Percentiles rank a stretch among this genome's conserved stretches.
These are phyloP conservation scores for Rehmannia glutinosa DNA, from an alignment of 257 asterid genomes.

Conservation along the genomic window DNA sequence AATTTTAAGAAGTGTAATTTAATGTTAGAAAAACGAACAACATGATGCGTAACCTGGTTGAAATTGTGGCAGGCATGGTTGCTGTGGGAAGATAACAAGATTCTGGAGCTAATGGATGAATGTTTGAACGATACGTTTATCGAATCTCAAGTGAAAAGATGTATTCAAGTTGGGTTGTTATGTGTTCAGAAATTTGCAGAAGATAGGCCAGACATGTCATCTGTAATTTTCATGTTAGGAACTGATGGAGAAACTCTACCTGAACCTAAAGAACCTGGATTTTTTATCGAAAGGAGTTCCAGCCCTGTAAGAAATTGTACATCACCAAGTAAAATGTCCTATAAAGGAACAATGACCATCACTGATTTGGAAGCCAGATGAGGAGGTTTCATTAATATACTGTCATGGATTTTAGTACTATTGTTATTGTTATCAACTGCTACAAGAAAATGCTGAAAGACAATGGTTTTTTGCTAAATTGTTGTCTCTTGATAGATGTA, in stretches of 20 bases:
- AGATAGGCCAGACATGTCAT: constrained; percentile 33
- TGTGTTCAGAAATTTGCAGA: constrained; percentile 33
- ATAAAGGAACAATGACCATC: constrained; percentile 10
- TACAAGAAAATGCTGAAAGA: no score
- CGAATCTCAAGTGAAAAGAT: constrained; percentile 36
- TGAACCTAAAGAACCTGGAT: constrained; percentile 44
- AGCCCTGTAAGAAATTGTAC: not conserved
- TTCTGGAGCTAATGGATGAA: constrained; percentile 28
- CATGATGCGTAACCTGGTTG: not conserved
- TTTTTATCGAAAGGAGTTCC: constrained; percentile 22
- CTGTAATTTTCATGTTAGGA: constrained; percentile 39
- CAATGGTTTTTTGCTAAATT: no score
- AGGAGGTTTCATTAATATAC: no score
- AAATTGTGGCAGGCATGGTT: constrained; percentile 34
- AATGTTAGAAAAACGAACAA: not conserved
- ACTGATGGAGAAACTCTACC: constrained; percentile 19
- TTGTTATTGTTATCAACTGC: no score
- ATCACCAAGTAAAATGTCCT: not conserved
- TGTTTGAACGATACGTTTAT: constrained; percentile 10
- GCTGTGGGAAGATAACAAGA: constrained; percentile 30
- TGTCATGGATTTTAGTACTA: no score
- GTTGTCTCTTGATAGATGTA: no score
- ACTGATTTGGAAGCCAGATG: constrained; percentile 28
- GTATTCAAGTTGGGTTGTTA: constrained; percentile 37
- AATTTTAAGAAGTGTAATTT: no score